phyloP scores from a whole-genome alignment of 805 yeast species.

The Suhomyces sp. region DNA sequence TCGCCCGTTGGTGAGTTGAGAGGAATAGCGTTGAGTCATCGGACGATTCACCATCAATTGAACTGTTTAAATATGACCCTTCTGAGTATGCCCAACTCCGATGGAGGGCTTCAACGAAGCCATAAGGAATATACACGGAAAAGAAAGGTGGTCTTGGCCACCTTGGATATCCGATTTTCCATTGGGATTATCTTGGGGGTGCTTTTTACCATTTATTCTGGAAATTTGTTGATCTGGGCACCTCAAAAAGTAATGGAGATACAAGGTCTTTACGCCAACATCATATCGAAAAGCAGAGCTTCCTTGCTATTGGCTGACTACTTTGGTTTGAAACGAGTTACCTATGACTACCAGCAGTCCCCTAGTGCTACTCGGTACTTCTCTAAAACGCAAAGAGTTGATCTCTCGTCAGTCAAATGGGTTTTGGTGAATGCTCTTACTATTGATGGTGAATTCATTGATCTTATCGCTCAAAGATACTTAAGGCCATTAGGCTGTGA shows the following conservation, averaged over 20 bases:
- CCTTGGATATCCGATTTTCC: slow-evolving; percentile 49
- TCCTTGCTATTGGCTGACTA: slow-evolving; percentile 81
- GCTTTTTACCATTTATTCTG: slow-evolving; percentile 77
- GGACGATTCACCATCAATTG: slow-evolving; percentile 88
- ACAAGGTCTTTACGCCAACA: slow-evolving; percentile 84
- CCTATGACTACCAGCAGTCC: slow-evolving; percentile 85
- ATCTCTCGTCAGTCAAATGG: slow-evolving; percentile 80
- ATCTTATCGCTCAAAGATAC: slow-evolving; percentile 86
- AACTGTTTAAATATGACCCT: slow-evolving; percentile 65
- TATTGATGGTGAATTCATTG: slow-evolving; percentile 90
- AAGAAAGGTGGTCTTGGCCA: slow-evolving; percentile 53
- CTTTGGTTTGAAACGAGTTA: slow-evolving; percentile 82
- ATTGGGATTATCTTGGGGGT: slow-evolving; percentile 85
- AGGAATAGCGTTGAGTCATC: slow-evolving; percentile 91
- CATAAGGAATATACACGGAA: slow-evolving; percentile 31
- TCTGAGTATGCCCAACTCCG: slow-evolving; percentile 60
- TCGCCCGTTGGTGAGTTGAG: slow-evolving; percentile 88
- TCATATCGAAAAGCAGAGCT: slow-evolving; percentile 67
- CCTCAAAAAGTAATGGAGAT: slow-evolving; percentile 70
- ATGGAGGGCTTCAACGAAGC: slow-evolving; percentile 48
- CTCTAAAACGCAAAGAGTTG: slow-evolving; percentile 70
- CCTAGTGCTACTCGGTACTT: slow-evolving; percentile 83
- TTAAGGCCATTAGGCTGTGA: slow-evolving; percentile 84
- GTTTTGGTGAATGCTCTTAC: slow-evolving; percentile 85
- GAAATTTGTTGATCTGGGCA: slow-evolving; percentile 77